Conservation (phyloP, 495 filamentous ascomycete species). For the Podospora sp. region DNA sequence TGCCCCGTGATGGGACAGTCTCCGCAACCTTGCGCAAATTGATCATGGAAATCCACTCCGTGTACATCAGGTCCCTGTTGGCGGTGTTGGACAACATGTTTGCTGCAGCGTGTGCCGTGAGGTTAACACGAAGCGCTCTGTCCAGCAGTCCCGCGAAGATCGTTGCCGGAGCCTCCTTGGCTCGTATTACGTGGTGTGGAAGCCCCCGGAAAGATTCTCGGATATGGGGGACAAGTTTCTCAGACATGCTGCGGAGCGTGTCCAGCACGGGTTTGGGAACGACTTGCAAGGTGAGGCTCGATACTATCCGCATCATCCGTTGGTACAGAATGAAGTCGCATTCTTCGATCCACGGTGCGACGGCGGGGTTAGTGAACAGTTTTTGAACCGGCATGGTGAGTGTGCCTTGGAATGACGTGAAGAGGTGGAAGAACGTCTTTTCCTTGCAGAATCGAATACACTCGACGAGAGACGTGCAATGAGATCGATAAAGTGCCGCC, state of each 20-base stretch:
- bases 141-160: constrained; percentile 85
- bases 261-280: constrained; percentile 81
- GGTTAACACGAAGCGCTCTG: constrained; percentile 85
- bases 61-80: constrained; percentile 87
- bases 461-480: constrained; percentile 93
- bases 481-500: constrained; percentile 83
- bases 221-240: constrained; percentile 75
- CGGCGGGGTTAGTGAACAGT: constrained; percentile 75
- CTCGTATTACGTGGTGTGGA: constrained; percentile 78
- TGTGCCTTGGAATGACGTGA: constrained; percentile 91
- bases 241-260: constrained; percentile 81
- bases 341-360: constrained; percentile 91
- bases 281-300: constrained; percentile 82
- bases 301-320: constrained; percentile 90
- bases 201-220: constrained; percentile 76
- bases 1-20: constrained; percentile 59
- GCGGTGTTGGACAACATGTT: constrained; percentile 72
- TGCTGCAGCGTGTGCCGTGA: constrained; percentile 82
- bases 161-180: constrained; percentile 83
- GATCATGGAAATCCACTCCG: constrained; percentile 83
- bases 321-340: constrained; percentile 95
- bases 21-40: constrained; percentile 70
- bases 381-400: constrained; percentile 97
- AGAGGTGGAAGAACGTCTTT: constrained; percentile 92
- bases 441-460: constrained; percentile 94